Evolutionary conservation across 768 basidiomycete genomes (phyloP), one percentile per base, ranked within the genome.

Genomic region (Phylloporus sp.): DNA sequence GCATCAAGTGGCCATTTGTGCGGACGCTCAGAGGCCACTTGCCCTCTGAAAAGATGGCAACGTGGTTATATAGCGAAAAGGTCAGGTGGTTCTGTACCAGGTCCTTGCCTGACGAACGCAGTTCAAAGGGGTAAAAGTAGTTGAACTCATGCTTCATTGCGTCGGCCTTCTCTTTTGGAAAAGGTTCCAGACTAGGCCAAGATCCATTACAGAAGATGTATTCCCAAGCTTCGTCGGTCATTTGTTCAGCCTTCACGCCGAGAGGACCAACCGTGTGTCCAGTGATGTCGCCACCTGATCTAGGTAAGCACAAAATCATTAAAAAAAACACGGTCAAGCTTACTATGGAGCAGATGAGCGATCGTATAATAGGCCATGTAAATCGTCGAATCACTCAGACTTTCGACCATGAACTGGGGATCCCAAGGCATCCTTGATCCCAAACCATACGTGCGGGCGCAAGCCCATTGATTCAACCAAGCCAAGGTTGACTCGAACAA

Each of bases 281-380:
- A 44, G 91, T 84, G 60, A 95, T 79, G 59, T 81, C 83, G 51
- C 80, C 79, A 27, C 79, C 86, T 88, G 61, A 7, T 48, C 24
- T 22, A 8, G 27, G n/a, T 8, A 13, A 32, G 8, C 12, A 22
- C 45, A 23, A 67, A 49, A 52, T 34, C 48, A 29, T 32, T 7
- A 11, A 5, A 28, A 15, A 28, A 2, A 1, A 15, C 20, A 2
- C 23, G 8, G n/a, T 20, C 32, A 22, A 29, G 29, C 84, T n/a
- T 60, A 90, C 94, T 84, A 57, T 99, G 97, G 52, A 99, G 74
- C 28, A 95, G 73, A 69, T 98, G 87, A 6, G 93, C 80, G 39
- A 99, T 82, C 5, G 97, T 97, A 72, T 98, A 98, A 73, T 98
- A 99, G 36, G 86, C 80, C 95, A 97, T 97, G 74, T 99, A 99